Base-by-base conservation (phyloP, 139 green algal genomes). In the Coelastrella sp. region DNA sequence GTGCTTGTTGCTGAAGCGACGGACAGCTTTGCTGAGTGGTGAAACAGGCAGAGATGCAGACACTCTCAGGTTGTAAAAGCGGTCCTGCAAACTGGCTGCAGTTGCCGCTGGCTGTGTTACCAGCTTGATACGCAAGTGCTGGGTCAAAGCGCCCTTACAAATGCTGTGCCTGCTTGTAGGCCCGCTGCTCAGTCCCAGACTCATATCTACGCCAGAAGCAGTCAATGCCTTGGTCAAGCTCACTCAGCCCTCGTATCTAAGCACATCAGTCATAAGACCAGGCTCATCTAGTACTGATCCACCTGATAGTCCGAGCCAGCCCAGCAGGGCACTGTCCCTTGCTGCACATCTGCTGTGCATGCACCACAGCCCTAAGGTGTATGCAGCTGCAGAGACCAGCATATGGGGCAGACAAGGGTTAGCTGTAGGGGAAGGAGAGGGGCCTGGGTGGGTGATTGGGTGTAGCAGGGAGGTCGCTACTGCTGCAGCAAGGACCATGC, bases 381-480 rank as follows among this genome's bases (percentile, higher is more conserved):
- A 77, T 64, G 61, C 32, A 19, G 81, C 81, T n/a, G 81, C 81
- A n/a, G 81, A 87, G 23, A 20, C 4, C 23, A 64, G 81, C 14
- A 64, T 87, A 14, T 87, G 81, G 81, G 81, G 81, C 61, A 64
- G 23, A 16, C 61, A 77, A 47, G 81, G 81, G 2, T 54, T 77
- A 17, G 4, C 68, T 23, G 22, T 64, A 3, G 17, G 61, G 5
- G 19, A 19, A 8, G 81, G 3, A 7, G 23, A 7, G 56, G 64
- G 5, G 16, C 47, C 22, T 17, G 22, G 60, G 3, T 74, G 80
- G n/a, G 7, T 74, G 59, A 5, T 66, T 13, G 76, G 47, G 0
- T 61, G 47, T n/a, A 64, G 54, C 8, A 65, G 76, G 47, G 54
- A 68, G 8, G 76, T 64, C 5, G 76, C 80, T 60, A 59, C 7